Evolutionary conservation across 768 basidiomycete genomes (phyloP).

Genomic region (Suillus subaureus): DNA sequence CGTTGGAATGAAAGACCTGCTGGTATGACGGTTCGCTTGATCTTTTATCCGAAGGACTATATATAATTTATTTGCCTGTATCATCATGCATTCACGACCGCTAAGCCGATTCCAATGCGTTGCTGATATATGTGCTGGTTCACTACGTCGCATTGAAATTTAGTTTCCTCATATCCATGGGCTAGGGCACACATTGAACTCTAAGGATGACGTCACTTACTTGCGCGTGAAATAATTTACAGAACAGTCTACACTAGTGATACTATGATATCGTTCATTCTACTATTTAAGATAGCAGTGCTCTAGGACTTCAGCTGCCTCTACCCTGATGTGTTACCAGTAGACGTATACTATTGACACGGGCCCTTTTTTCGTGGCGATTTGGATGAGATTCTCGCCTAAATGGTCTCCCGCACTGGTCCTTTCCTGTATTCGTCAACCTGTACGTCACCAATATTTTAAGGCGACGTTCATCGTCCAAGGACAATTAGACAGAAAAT

Average conservation of each 20-base stretch:
- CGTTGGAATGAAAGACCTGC: conserved; percentile 55
- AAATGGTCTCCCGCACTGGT: neutral
- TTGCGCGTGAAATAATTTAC: neutral
- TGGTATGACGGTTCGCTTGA: neutral
- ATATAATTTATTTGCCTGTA: neutral
- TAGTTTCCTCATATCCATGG: neutral
- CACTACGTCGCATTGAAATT: neutral
- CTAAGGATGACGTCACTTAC: neutral
- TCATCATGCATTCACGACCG: neutral
- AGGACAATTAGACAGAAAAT: neutral
- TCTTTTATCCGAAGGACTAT: neutral
- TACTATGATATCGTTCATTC: neutral
- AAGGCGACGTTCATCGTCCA: neutral
- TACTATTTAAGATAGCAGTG: neutral
- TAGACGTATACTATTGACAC: neutral
- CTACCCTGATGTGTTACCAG: neutral
- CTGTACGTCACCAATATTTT: neutral
- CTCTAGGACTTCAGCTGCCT: neutral
- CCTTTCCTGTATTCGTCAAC: neutral
- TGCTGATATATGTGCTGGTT: neutral
- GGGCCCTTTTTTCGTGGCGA: neutral
- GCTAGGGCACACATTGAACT: neutral
- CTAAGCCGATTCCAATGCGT: neutral
- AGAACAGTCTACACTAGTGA: neutral
- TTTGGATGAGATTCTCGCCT: neutral